Evolutionary conservation across 495 filamentous ascomycete species (phyloP), one percentile per base, ranked within the genome.

Genomic region (Melanomma pulvis-pyrius): DNA sequence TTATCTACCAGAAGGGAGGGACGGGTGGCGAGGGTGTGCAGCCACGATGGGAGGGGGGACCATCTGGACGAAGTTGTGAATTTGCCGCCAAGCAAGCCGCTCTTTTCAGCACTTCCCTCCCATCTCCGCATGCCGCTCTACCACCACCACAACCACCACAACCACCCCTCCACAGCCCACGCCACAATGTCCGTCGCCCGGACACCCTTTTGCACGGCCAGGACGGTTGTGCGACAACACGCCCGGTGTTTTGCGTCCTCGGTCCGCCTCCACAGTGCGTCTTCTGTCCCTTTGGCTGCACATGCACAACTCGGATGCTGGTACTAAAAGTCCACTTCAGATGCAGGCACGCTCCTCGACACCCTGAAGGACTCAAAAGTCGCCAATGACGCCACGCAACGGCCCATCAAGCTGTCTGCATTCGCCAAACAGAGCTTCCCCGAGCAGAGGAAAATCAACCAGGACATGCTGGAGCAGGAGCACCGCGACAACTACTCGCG

Each of bases 401-500:
- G 13, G 13, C 13, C 4, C 8, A 12, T 17, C 39, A 44, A 44
- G 13, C 8, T n/a, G 39, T n/a, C 17, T 15, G n/a, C 4, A 1
- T 21, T 28, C 2, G 48, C 60, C 12, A 22, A 46, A 13, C 9
- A 63, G 2, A 26, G 12, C 7, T 22, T 55, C 30, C 34, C 49
- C 1, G 25, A 17, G 13, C 1, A 4, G 24, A 19, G 24, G 34
- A 13, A 21, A 1, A 30, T 21, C 13, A 22, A 6, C n/a, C 1
- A 19, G 11, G 24, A 56, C 19, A 8, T 28, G 13, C 11, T 32
- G 8, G 32, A 11, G 28, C 34, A 22, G 11, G 52, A 34, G 21
- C 24, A 47, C 19, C 49, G 53, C 21, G 56, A 51, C 17, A 30
- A 52, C 19, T 71, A 41, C 56, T 25, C 51, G 36, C 47, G 32